Base-by-base conservation (phyloP, 2,329 filamentous ascomycete genomes). In the Trichoderma oligosporum region DNA sequence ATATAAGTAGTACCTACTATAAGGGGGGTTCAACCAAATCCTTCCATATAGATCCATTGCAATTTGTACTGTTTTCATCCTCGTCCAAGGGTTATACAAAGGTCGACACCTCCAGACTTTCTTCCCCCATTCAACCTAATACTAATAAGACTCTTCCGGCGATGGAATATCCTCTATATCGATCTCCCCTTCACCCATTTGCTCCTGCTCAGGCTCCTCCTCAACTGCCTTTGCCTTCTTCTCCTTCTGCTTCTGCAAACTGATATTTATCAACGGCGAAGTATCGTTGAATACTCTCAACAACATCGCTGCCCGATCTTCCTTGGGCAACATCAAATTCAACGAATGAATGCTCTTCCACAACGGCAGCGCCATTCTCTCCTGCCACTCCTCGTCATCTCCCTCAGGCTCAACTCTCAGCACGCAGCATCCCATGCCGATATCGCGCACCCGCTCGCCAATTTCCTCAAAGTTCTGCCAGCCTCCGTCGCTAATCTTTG, bases 311-410 rank as follows among this genome's bases (percentile, higher is more conserved):
- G 85, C 87, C 14, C 94, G 84, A 63, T 99, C 94, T 71, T 99
- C 94, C 77, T 99, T 99, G 48, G 94, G 93, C 68, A 99, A 79
- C 94, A 99, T 99, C 54, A 99, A 82, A 71, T 99, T 99, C 59
- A 97, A 80, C 18, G 88, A 93, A 65, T 92, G 86, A 60, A 96
- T 82, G 70, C 91, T 95, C 74, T 95, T 88, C 94, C 94, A 99
- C 25, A 99, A 77, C 3, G 94, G 94, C 16, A 99, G 80, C 1
- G 93, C 89, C 83, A 97, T 91, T 24, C 83, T 79, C 76, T 97
- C 93, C 22, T 75, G 72, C 61, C 85, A 86, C 44, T 80, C 78
- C 7, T 76, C 71, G 58, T 82, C 78, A n/a, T 72, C 76, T 36
- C 83, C 86, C 56, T 85, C 86, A 24, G 90, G 86, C 75, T 94